A percentile compares a stretch with the other conserved stretches of the same genome.
Evolutionary conservation across 1,284 basidiomycete species (phyloP).

Genomic region (Ceratobasidium sp.): DNA sequence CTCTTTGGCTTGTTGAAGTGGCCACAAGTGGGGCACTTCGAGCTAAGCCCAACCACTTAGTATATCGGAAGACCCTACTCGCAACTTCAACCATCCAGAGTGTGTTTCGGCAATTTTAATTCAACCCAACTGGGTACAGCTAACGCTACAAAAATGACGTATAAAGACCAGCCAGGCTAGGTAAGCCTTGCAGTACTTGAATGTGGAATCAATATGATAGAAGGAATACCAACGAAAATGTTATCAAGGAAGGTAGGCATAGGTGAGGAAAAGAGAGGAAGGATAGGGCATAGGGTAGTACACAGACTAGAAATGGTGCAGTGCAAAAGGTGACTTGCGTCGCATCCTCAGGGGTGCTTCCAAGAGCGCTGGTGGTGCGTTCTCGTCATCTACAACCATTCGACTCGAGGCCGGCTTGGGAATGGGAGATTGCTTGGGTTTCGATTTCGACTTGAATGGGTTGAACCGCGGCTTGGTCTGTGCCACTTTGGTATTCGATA

Average conservation of each 20-base stretch:
- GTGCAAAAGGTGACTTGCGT: neutral
- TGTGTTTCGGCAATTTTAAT: no score
- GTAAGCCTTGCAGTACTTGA: no score
- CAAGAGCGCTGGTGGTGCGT: neutral
- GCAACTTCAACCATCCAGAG: no score
- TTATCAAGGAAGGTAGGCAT: neutral
- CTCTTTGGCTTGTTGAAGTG: no score
- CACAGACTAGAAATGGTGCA: slow-evolving; percentile 1
- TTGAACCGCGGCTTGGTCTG: neutral
- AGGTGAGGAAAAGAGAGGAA: neutral
- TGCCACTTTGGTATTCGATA: neutral
- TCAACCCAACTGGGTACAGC: no score
- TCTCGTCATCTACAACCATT: neutral
- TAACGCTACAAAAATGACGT: no score
- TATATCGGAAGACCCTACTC: no score
- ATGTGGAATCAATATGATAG: no score
- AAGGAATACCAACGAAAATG: neutral
- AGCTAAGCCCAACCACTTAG: no score
- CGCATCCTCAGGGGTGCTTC: slow-evolving; percentile 24
- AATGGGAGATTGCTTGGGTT: neutral
- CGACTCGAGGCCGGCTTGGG: neutral
- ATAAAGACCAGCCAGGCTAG: no score
- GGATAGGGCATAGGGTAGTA: neutral
- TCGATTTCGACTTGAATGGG: neutral
- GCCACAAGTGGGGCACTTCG: no score